A percentile compares a stretch with the other conserved stretches of the same genome.
Evolutionary conservation across 495 filamentous ascomycete species (phyloP).

Genomic region (Xylaria acuta): DNA sequence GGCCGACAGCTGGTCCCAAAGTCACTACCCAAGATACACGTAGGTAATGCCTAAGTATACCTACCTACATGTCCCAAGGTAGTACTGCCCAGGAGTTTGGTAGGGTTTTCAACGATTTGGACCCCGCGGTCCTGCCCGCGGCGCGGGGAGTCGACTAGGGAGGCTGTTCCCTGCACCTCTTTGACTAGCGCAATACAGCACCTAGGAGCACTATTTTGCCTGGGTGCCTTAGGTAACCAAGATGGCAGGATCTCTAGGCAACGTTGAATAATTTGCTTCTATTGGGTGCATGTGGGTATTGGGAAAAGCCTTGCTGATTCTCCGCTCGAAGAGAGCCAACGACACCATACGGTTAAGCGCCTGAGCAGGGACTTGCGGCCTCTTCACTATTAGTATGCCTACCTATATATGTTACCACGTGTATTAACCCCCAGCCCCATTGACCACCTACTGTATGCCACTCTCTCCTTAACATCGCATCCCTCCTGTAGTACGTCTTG

Average conservation of each 20-base stretch:
- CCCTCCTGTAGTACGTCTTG: too few species aligned
- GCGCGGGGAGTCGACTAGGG: background rate
- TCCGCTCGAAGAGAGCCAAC: background rate
- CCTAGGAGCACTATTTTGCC: background rate
- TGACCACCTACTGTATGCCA: background rate
- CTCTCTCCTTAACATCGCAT: too few species aligned
- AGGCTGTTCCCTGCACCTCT: background rate
- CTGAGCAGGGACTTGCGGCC: background rate
- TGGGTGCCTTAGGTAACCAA: background rate
- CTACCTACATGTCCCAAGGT: background rate
- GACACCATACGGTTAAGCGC: constrained; percentile 1
- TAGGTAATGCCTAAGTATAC: too few species aligned
- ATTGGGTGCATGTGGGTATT: too few species aligned
- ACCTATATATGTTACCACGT: background rate
- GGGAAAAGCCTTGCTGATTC: too few species aligned
- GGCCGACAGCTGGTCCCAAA: background rate
- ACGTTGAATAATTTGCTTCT: too few species aligned
- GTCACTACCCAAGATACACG: background rate
- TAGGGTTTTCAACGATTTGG: background rate
- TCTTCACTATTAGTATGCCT: background rate
- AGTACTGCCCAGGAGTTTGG: background rate
- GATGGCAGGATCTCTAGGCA: background rate
- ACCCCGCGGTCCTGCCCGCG: background rate
- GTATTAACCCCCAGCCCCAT: background rate
- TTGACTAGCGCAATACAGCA: background rate